Percentiles rank a stretch among this genome's conserved stretches.
phyloP scores from a whole-genome alignment of 768 basidiomycete species.

The Clitopilus passeckerianus region DNA sequence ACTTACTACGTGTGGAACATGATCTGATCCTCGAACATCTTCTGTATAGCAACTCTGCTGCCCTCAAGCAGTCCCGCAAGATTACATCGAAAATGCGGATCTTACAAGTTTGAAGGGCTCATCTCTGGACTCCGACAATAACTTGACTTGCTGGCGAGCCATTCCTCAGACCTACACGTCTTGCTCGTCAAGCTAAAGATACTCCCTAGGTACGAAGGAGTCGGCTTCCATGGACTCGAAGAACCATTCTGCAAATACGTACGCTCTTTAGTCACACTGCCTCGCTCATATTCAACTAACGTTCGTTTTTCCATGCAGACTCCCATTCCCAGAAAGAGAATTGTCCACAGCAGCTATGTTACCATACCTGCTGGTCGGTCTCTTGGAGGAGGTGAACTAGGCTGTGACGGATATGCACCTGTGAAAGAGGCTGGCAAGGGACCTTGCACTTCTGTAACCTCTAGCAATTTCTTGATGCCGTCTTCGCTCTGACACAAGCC shows the following conservation, averaged over 20 bases:
- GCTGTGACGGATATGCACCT: background rate
- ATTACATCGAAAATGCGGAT: background rate
- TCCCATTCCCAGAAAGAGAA: background rate
- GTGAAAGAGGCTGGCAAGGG: background rate
- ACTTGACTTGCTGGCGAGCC: background rate
- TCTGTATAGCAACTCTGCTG: background rate
- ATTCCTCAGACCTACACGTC: background rate
- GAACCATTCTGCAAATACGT: background rate
- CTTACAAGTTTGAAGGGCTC: background rate
- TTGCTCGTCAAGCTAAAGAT: background rate
- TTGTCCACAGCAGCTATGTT: background rate
- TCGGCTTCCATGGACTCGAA: background rate
- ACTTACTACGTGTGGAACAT: no score
- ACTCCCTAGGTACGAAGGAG: background rate
- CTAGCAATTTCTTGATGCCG: background rate
- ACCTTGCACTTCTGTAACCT: background rate
- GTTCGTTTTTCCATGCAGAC: background rate
- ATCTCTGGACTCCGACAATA: background rate
- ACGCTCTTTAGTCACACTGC: background rate
- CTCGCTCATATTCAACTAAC: no score
- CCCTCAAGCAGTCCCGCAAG: background rate
- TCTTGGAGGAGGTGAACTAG: background rate
- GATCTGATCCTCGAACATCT: background rate
- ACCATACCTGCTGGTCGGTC: background rate
- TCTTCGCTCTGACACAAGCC: background rate